Percentiles rank a stretch among this genome's conserved stretches.
phyloP scores from a whole-genome alignment of 2,329 filamentous ascomycete species.

The Ascochyta clinopodiicola region DNA sequence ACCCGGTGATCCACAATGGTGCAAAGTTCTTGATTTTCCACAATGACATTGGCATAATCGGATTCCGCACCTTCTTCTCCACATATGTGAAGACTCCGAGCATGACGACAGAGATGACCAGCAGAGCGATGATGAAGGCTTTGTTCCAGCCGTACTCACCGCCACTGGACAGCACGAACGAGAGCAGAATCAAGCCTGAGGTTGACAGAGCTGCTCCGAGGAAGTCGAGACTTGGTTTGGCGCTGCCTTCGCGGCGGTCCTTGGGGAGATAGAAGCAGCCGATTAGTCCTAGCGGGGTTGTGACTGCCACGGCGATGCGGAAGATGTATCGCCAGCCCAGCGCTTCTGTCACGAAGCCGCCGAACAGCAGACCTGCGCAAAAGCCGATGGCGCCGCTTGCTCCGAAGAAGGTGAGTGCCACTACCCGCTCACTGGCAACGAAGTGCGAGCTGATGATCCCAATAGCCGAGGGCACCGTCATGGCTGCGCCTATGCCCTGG shows the following conservation, averaged over 20 bases:
- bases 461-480: slow-evolving; percentile 13
- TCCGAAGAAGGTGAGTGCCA: slow-evolving; percentile 13
- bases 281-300: slow-evolving; percentile 3
- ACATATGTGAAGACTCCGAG: slow-evolving; percentile 11
- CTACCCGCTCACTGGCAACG: slow-evolving; percentile 10
- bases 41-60: slow-evolving; percentile 15
- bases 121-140: slow-evolving; percentile 10
- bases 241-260: slow-evolving; percentile 10
- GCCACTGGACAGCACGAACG: slow-evolving; percentile 10
- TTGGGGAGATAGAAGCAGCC: slow-evolving; percentile 7
- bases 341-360: slow-evolving; percentile 13
- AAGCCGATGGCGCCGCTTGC: slow-evolving; percentile 15
- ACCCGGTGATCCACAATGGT: slow-evolving; percentile 9
- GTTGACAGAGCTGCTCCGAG: slow-evolving; percentile 7
- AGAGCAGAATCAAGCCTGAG: slow-evolving; percentile 9
- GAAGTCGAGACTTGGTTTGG: slow-evolving; percentile 14
- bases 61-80: slow-evolving; percentile 13
- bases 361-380: slow-evolving; percentile 12
- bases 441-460: slow-evolving; percentile 16
- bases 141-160: slow-evolving; percentile 16
- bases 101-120: slow-evolving; percentile 5
- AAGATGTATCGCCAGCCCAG: slow-evolving; percentile 16
- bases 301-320: slow-evolving; percentile 8
- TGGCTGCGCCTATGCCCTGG: slow-evolving; percentile 14
- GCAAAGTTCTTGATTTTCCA: slow-evolving; percentile 18